Conservation (phyloP, 148 eudicot species). For the Simmondsia chinensis region DNA sequence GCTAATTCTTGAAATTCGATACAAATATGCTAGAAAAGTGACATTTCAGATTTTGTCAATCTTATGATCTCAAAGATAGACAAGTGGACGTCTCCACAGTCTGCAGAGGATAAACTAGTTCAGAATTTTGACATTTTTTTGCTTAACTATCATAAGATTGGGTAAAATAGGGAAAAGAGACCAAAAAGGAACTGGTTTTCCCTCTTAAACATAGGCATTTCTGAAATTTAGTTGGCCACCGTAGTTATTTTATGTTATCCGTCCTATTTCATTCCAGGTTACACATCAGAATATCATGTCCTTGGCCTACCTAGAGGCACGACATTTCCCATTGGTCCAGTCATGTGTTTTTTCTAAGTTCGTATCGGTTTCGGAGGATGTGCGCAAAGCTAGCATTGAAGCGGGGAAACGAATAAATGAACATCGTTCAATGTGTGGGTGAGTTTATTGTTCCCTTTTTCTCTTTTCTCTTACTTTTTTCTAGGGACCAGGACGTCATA, state of each 20-base stretch:
- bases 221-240: background rate
- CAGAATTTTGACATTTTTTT: too few relatives aligned
- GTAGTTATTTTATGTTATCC: background rate
- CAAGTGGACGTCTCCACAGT: too few relatives aligned
- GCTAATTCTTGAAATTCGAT: too few relatives aligned
- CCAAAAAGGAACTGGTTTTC: too few relatives aligned
- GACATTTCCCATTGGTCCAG: conserved; percentile 77
- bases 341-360: conserved; percentile 83
- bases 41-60: too few relatives aligned
- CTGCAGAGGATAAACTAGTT: too few relatives aligned
- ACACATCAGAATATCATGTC: conserved; percentile 56
- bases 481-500: too few relatives aligned
- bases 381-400: conserved; percentile 82
- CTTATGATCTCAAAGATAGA: too few relatives aligned
- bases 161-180: too few relatives aligned
- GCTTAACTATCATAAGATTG: too few relatives aligned
- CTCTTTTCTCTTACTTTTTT: background rate
- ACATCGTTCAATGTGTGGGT: conserved; percentile 74
- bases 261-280: conserved; percentile 33
- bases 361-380: conserved; percentile 64
- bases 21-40: too few relatives aligned
- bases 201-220: too few relatives aligned
- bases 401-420: conserved; percentile 69
- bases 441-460: conserved; percentile 11
- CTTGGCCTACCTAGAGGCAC: conserved; percentile 76